phyloP scores from a whole-genome alignment of 139 green algal species.

The Limnomonas spitsbergensis region DNA sequence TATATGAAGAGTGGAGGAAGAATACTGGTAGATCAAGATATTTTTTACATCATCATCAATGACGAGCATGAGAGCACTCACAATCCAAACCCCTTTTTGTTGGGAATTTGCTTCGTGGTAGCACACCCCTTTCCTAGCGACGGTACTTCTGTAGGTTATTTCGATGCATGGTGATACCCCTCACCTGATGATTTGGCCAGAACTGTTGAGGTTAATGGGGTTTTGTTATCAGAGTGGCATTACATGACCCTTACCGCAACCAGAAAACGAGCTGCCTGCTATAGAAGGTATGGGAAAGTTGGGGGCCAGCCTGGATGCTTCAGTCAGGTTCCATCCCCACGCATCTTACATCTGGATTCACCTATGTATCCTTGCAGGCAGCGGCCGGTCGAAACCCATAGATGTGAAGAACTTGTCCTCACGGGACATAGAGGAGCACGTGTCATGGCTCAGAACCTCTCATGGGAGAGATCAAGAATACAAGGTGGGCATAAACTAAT shows the following conservation, averaged over 20 bases:
- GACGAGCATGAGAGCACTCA: background rate
- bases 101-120: no score
- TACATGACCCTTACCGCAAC: background rate
- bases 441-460: slow-evolving; percentile 28
- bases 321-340: no score
- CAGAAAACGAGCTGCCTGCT: slow-evolving; percentile 22
- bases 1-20: no score
- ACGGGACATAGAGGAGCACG: slow-evolving; percentile 29
- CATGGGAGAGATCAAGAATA: slow-evolving; percentile 36
- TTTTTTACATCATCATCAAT: no score
- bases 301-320: no score
- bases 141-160: slow-evolving; percentile 33
- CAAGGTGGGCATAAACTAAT: slow-evolving; percentile 12
- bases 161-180: no score
- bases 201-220: no score
- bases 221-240: no score
- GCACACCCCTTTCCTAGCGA: slow-evolving; percentile 1
- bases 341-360: no score
- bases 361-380: slow-evolving; percentile 16
- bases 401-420: slow-evolving; percentile 34
- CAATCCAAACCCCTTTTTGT: slow-evolving; percentile 23
- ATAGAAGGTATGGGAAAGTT: no score
- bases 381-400: slow-evolving; percentile 33
- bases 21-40: no score
- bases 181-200: no score